Percentiles rank a stretch among this genome's conserved stretches.
These are phyloP conservation scores for Tuber aestivum DNA, from an alignment of 495 filamentous ascomycete species.

Conservation along the genomic window DNA sequence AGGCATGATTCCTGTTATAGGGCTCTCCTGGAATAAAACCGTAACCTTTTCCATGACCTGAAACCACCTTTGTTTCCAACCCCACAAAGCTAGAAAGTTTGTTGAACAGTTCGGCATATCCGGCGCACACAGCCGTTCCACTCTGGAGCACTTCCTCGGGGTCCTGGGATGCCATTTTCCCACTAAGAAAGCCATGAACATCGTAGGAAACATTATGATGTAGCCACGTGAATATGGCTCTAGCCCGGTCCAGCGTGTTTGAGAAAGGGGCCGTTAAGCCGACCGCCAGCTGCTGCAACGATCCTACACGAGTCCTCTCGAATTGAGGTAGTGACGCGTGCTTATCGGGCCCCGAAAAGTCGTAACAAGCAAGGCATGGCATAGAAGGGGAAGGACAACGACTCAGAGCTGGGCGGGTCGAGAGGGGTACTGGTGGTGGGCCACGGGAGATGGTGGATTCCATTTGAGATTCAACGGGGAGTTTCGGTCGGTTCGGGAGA, in stretches of 20 bases:
- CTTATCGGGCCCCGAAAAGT: conserved; percentile 74
- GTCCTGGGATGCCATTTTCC: conserved; percentile 58
- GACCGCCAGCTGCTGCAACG: conserved; percentile 61
- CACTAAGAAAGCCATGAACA: conserved; percentile 64
- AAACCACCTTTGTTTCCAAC: conserved; percentile 60
- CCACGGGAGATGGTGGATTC: conserved; percentile 46
- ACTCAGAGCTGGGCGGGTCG: conserved; percentile 30
- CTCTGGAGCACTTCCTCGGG: conserved; percentile 60
- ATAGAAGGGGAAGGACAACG: conserved; percentile 30
- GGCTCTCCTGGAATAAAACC: conserved; percentile 57
- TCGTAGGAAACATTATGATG: conserved; percentile 93
- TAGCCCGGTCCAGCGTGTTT: conserved; percentile 79
- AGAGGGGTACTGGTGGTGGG: conserved; percentile 40
- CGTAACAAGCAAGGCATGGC: conserved; percentile 72
- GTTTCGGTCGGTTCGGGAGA: not conserved
- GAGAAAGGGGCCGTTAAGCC: conserved; percentile 73
- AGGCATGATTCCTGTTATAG: conserved; percentile 65
- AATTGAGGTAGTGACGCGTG: conserved; percentile 58
- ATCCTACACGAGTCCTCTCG: conserved; percentile 18
- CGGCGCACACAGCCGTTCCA: conserved; percentile 83
- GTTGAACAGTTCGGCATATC: conserved; percentile 79
- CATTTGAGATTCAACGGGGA: conserved; percentile 7
- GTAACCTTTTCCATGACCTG: conserved; percentile 83
- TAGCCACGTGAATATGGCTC: conserved; percentile 87
- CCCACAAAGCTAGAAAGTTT: conserved; percentile 68